A percentile compares a stretch with the other conserved stretches of the same genome.
These are phyloP conservation scores for Gracilaria gracilis DNA, from an alignment of 23 red algal species.

Conservation along the genomic window DNA sequence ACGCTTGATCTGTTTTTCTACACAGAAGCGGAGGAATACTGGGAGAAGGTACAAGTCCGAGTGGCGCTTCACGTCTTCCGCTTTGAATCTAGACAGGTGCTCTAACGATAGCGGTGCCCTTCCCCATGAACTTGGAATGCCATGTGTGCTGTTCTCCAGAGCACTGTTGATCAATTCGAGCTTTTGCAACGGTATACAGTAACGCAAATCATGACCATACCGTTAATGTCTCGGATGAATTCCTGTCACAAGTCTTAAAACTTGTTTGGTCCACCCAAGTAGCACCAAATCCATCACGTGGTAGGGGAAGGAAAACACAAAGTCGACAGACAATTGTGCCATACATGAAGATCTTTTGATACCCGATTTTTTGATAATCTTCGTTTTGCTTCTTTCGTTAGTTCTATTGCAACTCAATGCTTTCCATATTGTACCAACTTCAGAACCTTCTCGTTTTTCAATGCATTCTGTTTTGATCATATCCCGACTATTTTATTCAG, in stretches of 20 bases:
- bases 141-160: not conserved
- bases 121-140: slow-evolving; percentile 18
- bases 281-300: slow-evolving; percentile 13
- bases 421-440: not conserved
- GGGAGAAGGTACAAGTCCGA: not conserved
- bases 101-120: slow-evolving; percentile 2
- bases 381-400: not conserved
- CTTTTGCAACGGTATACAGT: not conserved
- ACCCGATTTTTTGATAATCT: not conserved
- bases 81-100: not conserved
- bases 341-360: not conserved
- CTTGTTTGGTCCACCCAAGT: not conserved
- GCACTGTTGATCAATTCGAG: not conserved
- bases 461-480: not conserved
- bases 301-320: not conserved
- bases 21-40: not conserved
- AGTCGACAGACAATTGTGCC: not conserved
- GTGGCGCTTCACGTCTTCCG: slow-evolving; percentile 21
- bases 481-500: not conserved
- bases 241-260: not conserved
- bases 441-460: not conserved
- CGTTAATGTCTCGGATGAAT: not conserved
- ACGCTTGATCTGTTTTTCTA: not conserved
- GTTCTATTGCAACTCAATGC: not conserved
- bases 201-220: not conserved